Conservation (phyloP, 768 basidiomycete genomes). For the Auricularia auricula-judae region DNA sequence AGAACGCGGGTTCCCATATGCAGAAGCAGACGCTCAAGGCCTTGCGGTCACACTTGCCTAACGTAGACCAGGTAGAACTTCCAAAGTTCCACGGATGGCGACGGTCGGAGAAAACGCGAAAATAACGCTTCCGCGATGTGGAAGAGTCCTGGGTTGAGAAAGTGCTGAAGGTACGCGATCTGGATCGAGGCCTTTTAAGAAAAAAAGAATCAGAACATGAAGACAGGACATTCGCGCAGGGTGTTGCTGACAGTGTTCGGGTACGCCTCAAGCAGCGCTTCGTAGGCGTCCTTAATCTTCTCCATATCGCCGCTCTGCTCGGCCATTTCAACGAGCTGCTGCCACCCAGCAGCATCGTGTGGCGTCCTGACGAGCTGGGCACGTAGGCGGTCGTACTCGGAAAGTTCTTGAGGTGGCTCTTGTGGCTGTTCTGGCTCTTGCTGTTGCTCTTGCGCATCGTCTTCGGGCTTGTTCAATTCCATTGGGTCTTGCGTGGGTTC, state of each 20-base stretch:
- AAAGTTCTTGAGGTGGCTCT: slow-evolving; percentile 17
- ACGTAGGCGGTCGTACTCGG: slow-evolving; percentile 56
- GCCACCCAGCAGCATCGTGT: slow-evolving; percentile 69
- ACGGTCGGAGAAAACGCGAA: slow-evolving; percentile 72
- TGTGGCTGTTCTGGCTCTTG: background rate
- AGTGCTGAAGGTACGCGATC: slow-evolving; percentile 74
- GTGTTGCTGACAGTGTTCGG: slow-evolving; percentile 77
- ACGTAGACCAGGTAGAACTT: slow-evolving; percentile 91
- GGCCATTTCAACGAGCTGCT: slow-evolving; percentile 65
- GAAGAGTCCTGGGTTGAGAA: slow-evolving; percentile 53
- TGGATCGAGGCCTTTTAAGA: slow-evolving; percentile 59
- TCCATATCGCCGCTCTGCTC: slow-evolving; percentile 69
- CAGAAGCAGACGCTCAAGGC: background rate
- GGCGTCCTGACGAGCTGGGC: slow-evolving; percentile 54
- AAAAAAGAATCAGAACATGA: slow-evolving; percentile 3
- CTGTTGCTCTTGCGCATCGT: too few species aligned
- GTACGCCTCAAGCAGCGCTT: slow-evolving; percentile 70
- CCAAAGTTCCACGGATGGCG: slow-evolving; percentile 85
- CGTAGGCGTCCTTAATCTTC: slow-evolving; percentile 72
- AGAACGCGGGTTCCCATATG: slow-evolving; percentile 1
- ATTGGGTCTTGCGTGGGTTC: too few species aligned
- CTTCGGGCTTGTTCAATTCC: too few species aligned
- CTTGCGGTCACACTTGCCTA: slow-evolving; percentile 39
- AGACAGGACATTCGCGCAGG: background rate
- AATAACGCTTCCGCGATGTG: slow-evolving; percentile 80